These are phyloP conservation scores for Trichoderma sp. DNA, from an alignment of 2,329 filamentous ascomycete species.

Conservation along the genomic window DNA sequence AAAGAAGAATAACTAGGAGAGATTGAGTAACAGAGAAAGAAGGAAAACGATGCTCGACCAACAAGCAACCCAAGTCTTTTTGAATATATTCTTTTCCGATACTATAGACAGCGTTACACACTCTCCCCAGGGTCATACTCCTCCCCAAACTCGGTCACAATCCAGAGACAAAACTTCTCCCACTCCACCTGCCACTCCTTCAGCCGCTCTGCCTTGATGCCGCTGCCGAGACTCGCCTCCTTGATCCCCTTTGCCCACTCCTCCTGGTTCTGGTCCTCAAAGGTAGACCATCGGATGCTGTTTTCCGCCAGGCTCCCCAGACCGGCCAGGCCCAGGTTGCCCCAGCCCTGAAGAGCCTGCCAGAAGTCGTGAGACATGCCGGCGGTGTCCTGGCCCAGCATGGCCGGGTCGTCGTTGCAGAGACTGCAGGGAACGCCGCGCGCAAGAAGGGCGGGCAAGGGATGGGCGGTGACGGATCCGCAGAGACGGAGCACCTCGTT, in stretches of 20 bases:
- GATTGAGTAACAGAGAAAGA: not conserved
- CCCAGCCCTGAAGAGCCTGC: conserved; percentile 88
- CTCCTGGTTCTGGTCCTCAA: conserved; percentile 72
- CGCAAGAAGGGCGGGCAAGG: conserved; percentile 79
- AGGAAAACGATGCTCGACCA: not conserved
- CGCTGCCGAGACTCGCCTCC: conserved; percentile 70
- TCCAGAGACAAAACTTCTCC: conserved; percentile 89
- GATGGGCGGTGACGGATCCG: conserved; percentile 73
- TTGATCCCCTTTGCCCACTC: conserved; percentile 74
- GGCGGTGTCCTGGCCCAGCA: conserved; percentile 78
- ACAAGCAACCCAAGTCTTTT: not conserved
- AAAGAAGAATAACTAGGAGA: not conserved
- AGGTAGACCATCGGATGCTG: conserved; percentile 85
- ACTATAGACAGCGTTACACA: not conserved
- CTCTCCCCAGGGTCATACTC: conserved; percentile 55
- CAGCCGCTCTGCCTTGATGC: conserved; percentile 70
- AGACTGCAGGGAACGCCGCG: conserved; percentile 82
- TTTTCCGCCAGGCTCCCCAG: conserved; percentile 89
- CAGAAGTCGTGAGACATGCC: conserved; percentile 93
- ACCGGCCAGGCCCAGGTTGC: conserved; percentile 85
- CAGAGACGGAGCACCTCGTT: conserved; percentile 85
- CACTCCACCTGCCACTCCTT: conserved; percentile 79
- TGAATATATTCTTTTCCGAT: not conserved
- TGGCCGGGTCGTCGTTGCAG: conserved; percentile 88
- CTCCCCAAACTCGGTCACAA: conserved; percentile 73